phyloP scores from a whole-genome alignment of 1,284 basidiomycete species.

The Leccinum subfulvum region DNA sequence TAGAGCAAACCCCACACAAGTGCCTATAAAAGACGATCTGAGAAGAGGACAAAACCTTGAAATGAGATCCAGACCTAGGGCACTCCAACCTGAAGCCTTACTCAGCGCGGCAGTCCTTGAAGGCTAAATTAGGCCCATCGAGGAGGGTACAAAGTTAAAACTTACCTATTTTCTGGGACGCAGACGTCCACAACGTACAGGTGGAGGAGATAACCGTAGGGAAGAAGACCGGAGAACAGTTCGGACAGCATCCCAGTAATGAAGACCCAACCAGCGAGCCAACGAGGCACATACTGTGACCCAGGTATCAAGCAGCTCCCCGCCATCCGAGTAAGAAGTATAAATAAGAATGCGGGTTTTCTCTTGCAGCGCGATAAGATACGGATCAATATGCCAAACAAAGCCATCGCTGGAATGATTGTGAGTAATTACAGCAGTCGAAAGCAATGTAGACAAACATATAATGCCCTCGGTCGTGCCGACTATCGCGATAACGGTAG shows the following conservation, averaged over 20 bases:
- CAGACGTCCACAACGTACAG: constrained; percentile 33
- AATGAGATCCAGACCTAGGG: constrained; percentile 22
- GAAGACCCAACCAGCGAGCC: constrained; percentile 19
- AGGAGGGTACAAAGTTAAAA: not conserved
- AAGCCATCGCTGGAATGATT: constrained; percentile 14
- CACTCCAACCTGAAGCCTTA: constrained; percentile 29
- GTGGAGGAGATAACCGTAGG: constrained; percentile 26
- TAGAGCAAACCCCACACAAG: constrained; percentile 25
- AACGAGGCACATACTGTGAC: constrained; percentile 16
- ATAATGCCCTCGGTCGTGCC: constrained; percentile 16
- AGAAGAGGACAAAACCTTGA: not conserved
- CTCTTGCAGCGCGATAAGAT: constrained; percentile 32
- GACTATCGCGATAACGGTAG: constrained; percentile 20
- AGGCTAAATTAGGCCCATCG: not conserved
- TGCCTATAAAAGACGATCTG: constrained; percentile 19
- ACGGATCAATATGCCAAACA: constrained; percentile 23
- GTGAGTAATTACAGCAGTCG: constrained; percentile 5
- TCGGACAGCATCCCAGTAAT: constrained; percentile 20
- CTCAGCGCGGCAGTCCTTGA: constrained; percentile 32
- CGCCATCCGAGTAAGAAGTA: constrained; percentile 16
- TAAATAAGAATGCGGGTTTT: constrained; percentile 29
- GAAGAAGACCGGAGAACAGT: constrained; percentile 12
- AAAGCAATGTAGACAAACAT: constrained; percentile 19
- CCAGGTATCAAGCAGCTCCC: constrained; percentile 21
- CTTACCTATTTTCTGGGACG: constrained; percentile 29